Evolutionary conservation across 192 early-diverging fungal species (phyloP).

Genomic region (Physocladia obscura): DNA sequence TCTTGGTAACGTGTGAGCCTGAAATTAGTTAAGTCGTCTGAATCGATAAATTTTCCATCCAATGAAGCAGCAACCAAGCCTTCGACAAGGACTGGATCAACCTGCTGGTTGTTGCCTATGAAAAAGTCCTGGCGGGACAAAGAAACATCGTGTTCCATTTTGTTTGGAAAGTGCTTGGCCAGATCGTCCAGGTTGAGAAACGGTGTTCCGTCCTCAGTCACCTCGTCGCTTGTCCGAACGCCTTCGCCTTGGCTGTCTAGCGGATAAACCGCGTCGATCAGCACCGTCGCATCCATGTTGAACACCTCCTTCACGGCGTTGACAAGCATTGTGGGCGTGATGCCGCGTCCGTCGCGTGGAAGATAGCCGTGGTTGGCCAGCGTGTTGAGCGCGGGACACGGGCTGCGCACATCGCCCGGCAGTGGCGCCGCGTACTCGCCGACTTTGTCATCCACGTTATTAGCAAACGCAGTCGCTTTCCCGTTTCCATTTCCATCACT

Average conservation of each 20-base stretch:
- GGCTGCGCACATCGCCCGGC: not conserved
- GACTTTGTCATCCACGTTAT: no score
- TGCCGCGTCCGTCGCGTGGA: slow-evolving; percentile 27
- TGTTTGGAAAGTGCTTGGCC: not conserved
- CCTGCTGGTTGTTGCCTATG: slow-evolving; percentile 34
- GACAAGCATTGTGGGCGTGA: slow-evolving; percentile 12
- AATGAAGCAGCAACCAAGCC: slow-evolving; percentile 20
- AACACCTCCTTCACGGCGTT: not conserved
- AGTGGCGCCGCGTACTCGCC: not conserved
- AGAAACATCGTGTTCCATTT: slow-evolving; percentile 43
- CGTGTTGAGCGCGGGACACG: slow-evolving; percentile 19
- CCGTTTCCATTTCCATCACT: no score
- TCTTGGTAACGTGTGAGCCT: slow-evolving; percentile 30
- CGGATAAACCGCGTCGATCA: not conserved
- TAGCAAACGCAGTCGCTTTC: no score
- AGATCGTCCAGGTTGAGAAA: slow-evolving; percentile 11
- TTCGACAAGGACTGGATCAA: slow-evolving; percentile 15
- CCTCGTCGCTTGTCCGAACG: not conserved
- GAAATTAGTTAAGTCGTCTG: slow-evolving; percentile 28
- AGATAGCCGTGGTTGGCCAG: slow-evolving; percentile 43
- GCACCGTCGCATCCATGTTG: slow-evolving; percentile 5
- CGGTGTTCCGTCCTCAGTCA: not conserved
- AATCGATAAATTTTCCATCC: slow-evolving; percentile 29
- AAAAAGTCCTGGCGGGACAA: slow-evolving; percentile 29
- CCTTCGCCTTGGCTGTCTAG: not conserved